Evolutionary conservation across 768 basidiomycete genomes (phyloP).

Genomic region (Gelatoporia subvermispora): DNA sequence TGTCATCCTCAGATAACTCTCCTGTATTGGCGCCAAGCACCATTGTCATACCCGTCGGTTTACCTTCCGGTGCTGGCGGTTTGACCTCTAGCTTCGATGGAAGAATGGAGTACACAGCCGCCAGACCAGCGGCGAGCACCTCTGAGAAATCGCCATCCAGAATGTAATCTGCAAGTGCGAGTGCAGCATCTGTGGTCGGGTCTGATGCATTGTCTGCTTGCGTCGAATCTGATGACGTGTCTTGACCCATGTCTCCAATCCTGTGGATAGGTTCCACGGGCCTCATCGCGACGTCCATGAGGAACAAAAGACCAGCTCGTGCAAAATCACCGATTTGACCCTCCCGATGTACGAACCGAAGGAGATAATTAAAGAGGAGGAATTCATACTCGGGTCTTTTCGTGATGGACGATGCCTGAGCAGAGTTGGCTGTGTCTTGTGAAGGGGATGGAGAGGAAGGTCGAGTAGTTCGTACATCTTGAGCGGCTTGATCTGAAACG

Average conservation of each 20-base stretch:
- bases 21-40: slow-evolving; percentile 59
- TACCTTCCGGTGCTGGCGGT: slow-evolving; percentile 36
- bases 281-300: slow-evolving; percentile 96
- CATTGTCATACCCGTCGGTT: slow-evolving; percentile 52
- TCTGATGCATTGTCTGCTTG: slow-evolving; percentile 32
- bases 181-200: slow-evolving; percentile 77
- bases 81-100: slow-evolving; percentile 82
- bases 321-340: slow-evolving; percentile 92
- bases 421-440: slow-evolving; percentile 51
- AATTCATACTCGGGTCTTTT: slow-evolving; percentile 92
- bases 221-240: slow-evolving; percentile 22
- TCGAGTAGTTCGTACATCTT: slow-evolving; percentile 12
- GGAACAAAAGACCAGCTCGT: slow-evolving; percentile 84
- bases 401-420: slow-evolving; percentile 31
- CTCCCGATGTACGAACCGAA: slow-evolving; percentile 93
- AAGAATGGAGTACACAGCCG: slow-evolving; percentile 88
- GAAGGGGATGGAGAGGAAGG: slow-evolving; percentile 59
- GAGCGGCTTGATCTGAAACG: slow-evolving; percentile 5
- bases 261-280: slow-evolving; percentile 50
- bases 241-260: slow-evolving; percentile 25
- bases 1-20: slow-evolving; percentile 48
- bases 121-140: slow-evolving; percentile 87
- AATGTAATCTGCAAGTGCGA: slow-evolving; percentile 89
- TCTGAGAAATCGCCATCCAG: slow-evolving; percentile 98
- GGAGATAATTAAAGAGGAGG: slow-evolving; percentile 89